A percentile compares a stretch with the other conserved stretches of the same genome.
Conservation (phyloP, 208 protist species). For the Acanthamoeba royreba region DNA sequence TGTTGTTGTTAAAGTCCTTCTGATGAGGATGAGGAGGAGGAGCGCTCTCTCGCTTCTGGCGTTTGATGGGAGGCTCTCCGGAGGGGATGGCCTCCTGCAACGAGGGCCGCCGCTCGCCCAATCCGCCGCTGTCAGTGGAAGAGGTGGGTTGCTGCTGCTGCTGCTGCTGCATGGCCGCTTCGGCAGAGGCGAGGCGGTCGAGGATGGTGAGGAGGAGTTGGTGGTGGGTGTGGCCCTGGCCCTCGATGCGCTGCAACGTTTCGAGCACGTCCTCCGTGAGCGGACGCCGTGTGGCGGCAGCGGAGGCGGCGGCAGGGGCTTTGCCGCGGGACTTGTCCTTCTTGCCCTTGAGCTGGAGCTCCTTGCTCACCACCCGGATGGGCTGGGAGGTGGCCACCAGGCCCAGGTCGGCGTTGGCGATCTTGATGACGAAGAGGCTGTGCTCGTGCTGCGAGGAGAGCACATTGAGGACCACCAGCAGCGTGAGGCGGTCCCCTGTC, state of each 20-base stretch:
- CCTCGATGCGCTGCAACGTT: background rate
- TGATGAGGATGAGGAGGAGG: no score
- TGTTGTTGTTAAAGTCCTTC: no score
- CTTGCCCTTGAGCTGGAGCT: constrained; percentile 22
- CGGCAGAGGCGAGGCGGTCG: background rate
- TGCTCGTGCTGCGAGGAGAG: background rate
- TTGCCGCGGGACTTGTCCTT: background rate
- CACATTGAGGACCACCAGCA: background rate
- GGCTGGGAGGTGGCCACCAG: background rate
- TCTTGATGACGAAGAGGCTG: constrained; percentile 1
- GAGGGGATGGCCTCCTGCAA: no score
- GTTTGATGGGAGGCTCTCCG: no score
- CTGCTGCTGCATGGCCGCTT: background rate
- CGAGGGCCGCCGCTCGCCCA: no score
- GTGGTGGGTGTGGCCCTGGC: background rate
- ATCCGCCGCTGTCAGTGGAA: no score
- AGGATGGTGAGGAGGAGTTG: background rate
- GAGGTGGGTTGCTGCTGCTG: background rate
- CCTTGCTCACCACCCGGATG: background rate
- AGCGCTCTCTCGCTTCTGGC: no score
- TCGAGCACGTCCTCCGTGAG: background rate
- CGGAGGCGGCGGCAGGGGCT: background rate
- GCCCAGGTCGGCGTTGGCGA: background rate
- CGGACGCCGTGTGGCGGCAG: background rate
- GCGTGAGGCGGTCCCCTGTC: background rate